These are phyloP conservation scores for Condylostoma magnum DNA, from an alignment of 169 alveolate genomes.

Conservation along the genomic window DNA sequence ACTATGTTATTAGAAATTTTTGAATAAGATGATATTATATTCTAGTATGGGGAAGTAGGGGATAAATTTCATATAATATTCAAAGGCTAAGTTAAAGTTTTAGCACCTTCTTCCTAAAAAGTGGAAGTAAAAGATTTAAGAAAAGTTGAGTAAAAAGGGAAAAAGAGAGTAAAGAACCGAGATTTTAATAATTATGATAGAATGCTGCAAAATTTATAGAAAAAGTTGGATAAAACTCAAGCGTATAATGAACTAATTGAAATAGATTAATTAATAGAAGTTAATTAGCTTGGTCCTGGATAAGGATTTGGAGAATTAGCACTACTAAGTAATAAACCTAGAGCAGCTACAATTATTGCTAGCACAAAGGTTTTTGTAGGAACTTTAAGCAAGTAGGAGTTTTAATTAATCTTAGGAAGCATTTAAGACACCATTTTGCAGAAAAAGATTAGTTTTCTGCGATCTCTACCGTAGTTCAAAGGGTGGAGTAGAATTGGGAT, in stretches of 20 bases:
- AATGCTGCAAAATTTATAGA: no score
- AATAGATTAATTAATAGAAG: no score
- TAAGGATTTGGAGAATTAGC: constrained; percentile 69
- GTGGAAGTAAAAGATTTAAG: neutral
- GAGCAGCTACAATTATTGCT: constrained; percentile 68
- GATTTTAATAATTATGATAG: no score
- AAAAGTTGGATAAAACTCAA: no score
- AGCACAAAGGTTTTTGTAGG: constrained; percentile 45
- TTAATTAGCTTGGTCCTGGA: neutral
- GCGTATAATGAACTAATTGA: no score
- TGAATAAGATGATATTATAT: neutral
- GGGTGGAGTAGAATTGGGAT: neutral
- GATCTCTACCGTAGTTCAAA: constrained; percentile 30
- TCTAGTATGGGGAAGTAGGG: constrained; percentile 22
- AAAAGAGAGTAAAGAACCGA: no score
- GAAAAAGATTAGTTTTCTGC: constrained; percentile 36
- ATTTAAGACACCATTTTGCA: constrained; percentile 41
- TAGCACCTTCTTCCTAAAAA: neutral
- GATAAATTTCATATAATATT: constrained; percentile 22
- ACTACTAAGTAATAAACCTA: constrained; percentile 48
- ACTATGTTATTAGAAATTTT: constrained; percentile 10
- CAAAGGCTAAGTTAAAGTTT: neutral
- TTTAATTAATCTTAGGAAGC: constrained; percentile 40
- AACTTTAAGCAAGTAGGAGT: constrained; percentile 53
- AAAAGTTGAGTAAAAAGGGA: no score